phyloP scores from a whole-genome alignment of 1,139 yeast genomes.

The Scheffersomyces cryptocercus region DNA sequence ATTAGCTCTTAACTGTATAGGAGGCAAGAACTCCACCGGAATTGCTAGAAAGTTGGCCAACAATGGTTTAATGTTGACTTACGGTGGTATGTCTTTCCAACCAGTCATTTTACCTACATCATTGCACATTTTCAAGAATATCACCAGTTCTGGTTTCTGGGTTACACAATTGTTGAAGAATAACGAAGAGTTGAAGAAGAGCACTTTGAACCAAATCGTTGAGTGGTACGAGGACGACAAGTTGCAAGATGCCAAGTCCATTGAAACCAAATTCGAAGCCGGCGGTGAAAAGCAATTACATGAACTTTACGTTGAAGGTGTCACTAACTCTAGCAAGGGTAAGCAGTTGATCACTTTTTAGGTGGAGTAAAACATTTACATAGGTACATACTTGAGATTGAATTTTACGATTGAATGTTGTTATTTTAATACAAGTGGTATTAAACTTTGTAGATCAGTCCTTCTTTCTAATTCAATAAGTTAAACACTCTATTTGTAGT shows the following conservation, averaged over 20 bases:
- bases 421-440: too few relatives aligned
- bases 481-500: too few relatives aligned
- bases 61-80: conserved; percentile 77
- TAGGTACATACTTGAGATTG: neutral
- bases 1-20: conserved; percentile 88
- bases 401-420: too few relatives aligned
- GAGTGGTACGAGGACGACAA: conserved; percentile 66
- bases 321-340: conserved; percentile 46
- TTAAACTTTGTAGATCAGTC: too few relatives aligned
- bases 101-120: conserved; percentile 91
- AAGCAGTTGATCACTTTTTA: conserved; percentile 41
- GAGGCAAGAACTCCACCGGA: conserved; percentile 81
- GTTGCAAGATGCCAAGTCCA: conserved; percentile 60
- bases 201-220: conserved; percentile 62
- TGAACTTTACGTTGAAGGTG: conserved; percentile 52
- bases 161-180: conserved; percentile 73
- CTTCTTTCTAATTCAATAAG: too few relatives aligned
- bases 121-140: conserved; percentile 82
- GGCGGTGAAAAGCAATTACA: conserved; percentile 51
- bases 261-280: conserved; percentile 43
- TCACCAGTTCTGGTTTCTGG: conserved; percentile 92
- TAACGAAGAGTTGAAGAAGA: conserved; percentile 61
- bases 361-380: conserved; percentile 6
- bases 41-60: conserved; percentile 76
- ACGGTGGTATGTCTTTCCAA: conserved; percentile 97